A percentile compares a stretch with the other conserved stretches of the same genome.
These are phyloP conservation scores for Cercospora janseana DNA, from an alignment of 2,329 filamentous ascomycete genomes.

Conservation along the genomic window DNA sequence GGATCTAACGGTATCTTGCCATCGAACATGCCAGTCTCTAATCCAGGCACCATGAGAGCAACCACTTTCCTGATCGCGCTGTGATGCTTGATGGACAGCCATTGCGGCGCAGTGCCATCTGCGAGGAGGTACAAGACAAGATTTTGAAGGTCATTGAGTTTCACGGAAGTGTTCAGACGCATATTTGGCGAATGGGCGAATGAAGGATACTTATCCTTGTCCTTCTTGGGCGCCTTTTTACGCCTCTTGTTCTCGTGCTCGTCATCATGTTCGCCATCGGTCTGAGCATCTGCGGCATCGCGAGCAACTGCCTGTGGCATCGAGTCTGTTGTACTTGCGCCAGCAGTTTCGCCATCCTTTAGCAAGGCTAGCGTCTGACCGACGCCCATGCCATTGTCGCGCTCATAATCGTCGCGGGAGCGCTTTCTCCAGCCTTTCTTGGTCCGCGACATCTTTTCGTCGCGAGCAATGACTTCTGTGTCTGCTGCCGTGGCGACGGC, in stretches of 20 bases:
- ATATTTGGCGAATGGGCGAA: constrained; percentile 55
- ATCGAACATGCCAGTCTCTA: constrained; percentile 88
- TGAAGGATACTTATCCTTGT: constrained; percentile 50
- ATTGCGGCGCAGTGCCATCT: constrained; percentile 62
- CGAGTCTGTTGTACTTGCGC: background rate
- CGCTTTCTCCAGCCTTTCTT: constrained; percentile 25
- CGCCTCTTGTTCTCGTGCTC: constrained; percentile 28
- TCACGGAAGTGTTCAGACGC: constrained; percentile 56
- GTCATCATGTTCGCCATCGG: constrained; percentile 31
- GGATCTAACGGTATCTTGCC: constrained; percentile 45
- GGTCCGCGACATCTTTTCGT: constrained; percentile 9
- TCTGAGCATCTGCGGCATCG: constrained; percentile 14
- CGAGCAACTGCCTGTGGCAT: constrained; percentile 17
- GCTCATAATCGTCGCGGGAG: constrained; percentile 31
- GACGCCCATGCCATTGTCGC: constrained; percentile 28
- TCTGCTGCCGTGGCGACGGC: background rate
- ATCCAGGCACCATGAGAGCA: constrained; percentile 83
- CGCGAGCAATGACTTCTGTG: background rate
- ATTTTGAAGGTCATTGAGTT: constrained; percentile 58
- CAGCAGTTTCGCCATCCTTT: constrained; percentile 14
- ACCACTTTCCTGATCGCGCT: constrained; percentile 69
- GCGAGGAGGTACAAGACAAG: constrained; percentile 61
- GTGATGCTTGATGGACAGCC: constrained; percentile 60
- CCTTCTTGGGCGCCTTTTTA: constrained; percentile 29
- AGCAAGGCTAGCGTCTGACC: constrained; percentile 32